Conservation (phyloP, 2,329 filamentous ascomycete genomes). For the Trichoderma cornu-damae region DNA sequence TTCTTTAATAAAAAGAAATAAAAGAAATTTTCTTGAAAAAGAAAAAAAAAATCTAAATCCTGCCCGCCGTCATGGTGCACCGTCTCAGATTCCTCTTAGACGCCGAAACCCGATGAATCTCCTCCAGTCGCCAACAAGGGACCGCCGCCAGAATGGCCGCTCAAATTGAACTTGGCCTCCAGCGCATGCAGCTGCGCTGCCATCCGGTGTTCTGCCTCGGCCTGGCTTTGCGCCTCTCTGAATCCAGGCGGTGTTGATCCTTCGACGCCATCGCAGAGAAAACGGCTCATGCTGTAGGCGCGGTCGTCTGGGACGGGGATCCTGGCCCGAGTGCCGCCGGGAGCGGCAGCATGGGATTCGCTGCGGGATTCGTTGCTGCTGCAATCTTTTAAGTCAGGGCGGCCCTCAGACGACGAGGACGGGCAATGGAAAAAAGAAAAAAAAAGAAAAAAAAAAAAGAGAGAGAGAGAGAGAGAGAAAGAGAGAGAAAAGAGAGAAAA, state of each 20-base stretch:
- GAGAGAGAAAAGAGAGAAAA: no score
- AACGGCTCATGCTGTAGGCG: background rate
- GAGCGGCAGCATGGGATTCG: no score
- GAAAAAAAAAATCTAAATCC: no score
- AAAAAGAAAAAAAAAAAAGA: no score
- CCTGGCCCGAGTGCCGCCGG: background rate
- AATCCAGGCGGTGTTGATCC: background rate
- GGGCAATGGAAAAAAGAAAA: no score
- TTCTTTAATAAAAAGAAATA: background rate
- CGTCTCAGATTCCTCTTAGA: no score
- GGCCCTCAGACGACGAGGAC: no score
- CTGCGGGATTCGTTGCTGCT: no score
- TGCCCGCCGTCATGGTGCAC: no score
- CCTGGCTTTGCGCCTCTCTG: background rate
- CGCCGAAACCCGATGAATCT: no score
- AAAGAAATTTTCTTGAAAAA: background rate
- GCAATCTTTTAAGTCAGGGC: no score
- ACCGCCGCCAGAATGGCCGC: background rate
- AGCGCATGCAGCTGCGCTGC: background rate
- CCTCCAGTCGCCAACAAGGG: background rate
- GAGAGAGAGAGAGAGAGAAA: no score
- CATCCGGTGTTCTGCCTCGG: background rate
- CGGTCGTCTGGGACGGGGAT: background rate
- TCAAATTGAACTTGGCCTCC: background rate
- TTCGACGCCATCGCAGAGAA: background rate